Conservation (phyloP, 2,329 filamentous ascomycete species). For the Raffaelea arxii region DNA sequence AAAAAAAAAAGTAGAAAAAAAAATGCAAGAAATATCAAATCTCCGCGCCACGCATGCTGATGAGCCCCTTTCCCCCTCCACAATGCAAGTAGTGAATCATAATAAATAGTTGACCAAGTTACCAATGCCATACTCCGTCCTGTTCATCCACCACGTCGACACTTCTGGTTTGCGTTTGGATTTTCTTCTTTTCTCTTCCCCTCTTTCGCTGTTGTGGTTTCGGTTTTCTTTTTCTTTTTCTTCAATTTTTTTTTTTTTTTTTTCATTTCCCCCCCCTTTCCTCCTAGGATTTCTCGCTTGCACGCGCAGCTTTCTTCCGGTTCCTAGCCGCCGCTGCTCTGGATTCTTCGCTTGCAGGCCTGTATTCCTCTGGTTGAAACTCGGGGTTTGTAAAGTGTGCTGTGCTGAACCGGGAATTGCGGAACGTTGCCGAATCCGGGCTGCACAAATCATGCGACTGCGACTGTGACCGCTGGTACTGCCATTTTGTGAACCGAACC, state of each 20-base stretch:
- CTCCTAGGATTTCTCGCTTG: neutral
- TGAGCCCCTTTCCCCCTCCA: too few relatives aligned
- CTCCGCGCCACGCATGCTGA: too few relatives aligned
- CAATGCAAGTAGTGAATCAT: too few relatives aligned
- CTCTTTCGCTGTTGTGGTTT: too few relatives aligned
- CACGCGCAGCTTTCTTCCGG: neutral
- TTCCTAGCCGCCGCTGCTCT: neutral
- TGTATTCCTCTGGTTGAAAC: conserved; percentile 47
- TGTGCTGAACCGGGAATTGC: conserved; percentile 56
- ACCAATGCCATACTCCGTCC: too few relatives aligned
- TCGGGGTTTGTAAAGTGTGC: conserved; percentile 58
- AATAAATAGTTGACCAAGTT: too few relatives aligned
- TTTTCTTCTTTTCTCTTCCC: too few relatives aligned
- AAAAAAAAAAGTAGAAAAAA: too few relatives aligned
- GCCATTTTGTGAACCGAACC: conserved; percentile 46
- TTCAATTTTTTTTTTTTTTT: neutral
- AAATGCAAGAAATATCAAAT: too few relatives aligned
- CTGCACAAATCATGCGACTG: conserved; percentile 5
- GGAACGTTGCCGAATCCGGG: conserved; percentile 38
- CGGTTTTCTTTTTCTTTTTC: too few relatives aligned
- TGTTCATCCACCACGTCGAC: too few relatives aligned
- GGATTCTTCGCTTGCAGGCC: conserved; percentile 26
- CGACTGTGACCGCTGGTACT: conserved; percentile 25
- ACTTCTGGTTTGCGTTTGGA: too few relatives aligned
- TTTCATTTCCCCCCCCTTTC: neutral